Conservation (phyloP, 805 yeast genomes). For the Ogataea populi-albae region DNA sequence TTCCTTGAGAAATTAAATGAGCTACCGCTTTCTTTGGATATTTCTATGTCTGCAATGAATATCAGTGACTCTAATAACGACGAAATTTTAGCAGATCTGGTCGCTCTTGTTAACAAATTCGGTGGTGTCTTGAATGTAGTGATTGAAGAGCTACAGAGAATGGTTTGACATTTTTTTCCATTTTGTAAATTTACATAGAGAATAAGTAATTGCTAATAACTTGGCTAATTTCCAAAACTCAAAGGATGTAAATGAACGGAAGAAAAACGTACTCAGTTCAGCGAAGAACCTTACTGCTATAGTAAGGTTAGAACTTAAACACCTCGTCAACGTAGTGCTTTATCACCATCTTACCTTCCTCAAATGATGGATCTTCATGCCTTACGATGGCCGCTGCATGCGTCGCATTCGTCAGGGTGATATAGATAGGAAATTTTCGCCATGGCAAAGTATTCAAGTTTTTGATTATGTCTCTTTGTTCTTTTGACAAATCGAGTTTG, state of each 20-base stretch:
- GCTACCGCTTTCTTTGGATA: conserved; percentile 5
- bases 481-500: conserved; percentile 36
- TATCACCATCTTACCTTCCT: conserved; percentile 68
- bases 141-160: conserved; percentile 27
- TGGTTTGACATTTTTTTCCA: no score
- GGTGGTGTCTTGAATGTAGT: conserved; percentile 26
- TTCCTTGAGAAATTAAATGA: conserved; percentile 7
- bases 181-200: no score
- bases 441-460: conserved; percentile 60
- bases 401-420: conserved; percentile 60
- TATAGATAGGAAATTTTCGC: conserved; percentile 69
- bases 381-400: conserved; percentile 84
- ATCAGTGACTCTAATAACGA: conserved; percentile 5
- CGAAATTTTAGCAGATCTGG: conserved; percentile 15
- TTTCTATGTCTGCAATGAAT: conserved; percentile 6
- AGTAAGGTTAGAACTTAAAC: conserved; percentile 21
- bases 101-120: conserved; percentile 27
- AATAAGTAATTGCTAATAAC: no score
- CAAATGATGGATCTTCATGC: conserved; percentile 49
- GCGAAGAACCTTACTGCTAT: background rate
- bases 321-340: conserved; percentile 57
- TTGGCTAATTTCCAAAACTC: no score
- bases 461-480: conserved; percentile 51
- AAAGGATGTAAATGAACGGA: background rate
- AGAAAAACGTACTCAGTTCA: background rate